A percentile compares a stretch with the other conserved stretches of the same genome.
phyloP scores from a whole-genome alignment of 495 filamentous ascomycete genomes.

The Penicillium paxilli region DNA sequence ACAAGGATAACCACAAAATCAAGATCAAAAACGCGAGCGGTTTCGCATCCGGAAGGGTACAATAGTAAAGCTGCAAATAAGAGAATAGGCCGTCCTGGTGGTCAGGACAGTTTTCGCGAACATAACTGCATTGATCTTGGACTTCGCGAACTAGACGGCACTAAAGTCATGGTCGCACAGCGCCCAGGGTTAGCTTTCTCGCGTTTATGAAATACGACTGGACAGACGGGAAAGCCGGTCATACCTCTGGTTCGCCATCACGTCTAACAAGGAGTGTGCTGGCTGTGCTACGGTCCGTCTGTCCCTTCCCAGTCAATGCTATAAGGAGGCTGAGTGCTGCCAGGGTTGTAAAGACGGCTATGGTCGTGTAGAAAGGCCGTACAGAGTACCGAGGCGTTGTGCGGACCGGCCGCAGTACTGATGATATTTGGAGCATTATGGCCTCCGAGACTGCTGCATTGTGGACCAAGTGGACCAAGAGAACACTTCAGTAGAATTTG shows the following conservation, averaged over 20 bases:
- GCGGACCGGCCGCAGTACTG: conserved; percentile 24
- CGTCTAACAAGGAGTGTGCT: conserved; percentile 20
- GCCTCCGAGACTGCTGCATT: conserved; percentile 26
- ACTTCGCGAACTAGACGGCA: conserved; percentile 80
- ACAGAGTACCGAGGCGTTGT: conserved; percentile 36
- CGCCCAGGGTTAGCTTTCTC: conserved; percentile 21
- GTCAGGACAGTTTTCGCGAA: conserved; percentile 77
- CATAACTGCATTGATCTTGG: conserved; percentile 81
- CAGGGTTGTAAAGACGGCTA: conserved; percentile 32
- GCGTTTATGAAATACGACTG: conserved; percentile 4
- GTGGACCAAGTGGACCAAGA: conserved; percentile 25
- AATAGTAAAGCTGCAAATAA: conserved; percentile 93
- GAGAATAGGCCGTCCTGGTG: conserved; percentile 88
- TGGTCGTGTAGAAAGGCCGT: conserved; percentile 36
- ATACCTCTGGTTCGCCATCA: conserved; percentile 40
- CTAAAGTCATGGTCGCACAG: conserved; percentile 39
- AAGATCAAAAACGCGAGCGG: conserved; percentile 77
- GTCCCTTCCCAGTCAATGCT: conserved; percentile 5
- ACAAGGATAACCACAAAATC: conserved; percentile 78
- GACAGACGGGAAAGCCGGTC: neutral
- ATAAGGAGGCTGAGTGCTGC: conserved; percentile 27
- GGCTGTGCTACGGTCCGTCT: conserved; percentile 3
- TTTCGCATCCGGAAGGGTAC: conserved; percentile 66
- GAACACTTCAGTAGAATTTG: neutral
- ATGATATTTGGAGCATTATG: conserved; percentile 26